A percentile compares a stretch with the other conserved stretches of the same genome.
Conservation (phyloP, 176 grass and related monocot genomes). For the Canna indica region DNA sequence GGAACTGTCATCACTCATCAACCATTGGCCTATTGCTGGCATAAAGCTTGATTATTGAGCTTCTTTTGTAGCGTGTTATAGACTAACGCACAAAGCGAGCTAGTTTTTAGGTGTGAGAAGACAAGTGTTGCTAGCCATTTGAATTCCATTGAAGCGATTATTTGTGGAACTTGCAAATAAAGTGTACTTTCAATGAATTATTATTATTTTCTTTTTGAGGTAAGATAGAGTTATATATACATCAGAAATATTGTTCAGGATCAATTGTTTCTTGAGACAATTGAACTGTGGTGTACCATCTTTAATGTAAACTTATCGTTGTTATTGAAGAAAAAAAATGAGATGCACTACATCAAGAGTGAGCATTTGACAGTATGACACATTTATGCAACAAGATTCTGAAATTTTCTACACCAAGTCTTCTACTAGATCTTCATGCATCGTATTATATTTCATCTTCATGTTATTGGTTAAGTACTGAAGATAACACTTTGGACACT, state of each 20-base stretch:
- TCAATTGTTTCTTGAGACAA: background rate
- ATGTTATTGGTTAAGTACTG: too few relatives aligned
- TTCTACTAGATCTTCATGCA: too few relatives aligned
- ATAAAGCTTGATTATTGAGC: too few relatives aligned
- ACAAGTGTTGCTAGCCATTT: background rate
- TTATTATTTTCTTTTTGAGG: too few relatives aligned
- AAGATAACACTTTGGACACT: too few relatives aligned
- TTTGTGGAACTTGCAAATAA: background rate
- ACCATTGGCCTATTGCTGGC: background rate
- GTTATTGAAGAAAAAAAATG: background rate
- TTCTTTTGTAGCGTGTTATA: background rate
- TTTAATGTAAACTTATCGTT: background rate
- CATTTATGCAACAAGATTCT: background rate
- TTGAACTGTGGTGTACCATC: background rate
- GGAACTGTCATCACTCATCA: background rate
- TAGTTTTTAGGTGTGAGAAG: background rate
- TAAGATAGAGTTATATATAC: too few relatives aligned
- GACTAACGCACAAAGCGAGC: too few relatives aligned
- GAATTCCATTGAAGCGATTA: background rate
- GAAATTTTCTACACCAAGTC: background rate
- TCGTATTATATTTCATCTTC: too few relatives aligned
- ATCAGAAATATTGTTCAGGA: background rate
- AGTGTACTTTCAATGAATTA: background rate
- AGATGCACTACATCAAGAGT: background rate
- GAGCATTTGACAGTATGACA: background rate